A percentile compares a stretch with the other conserved stretches of the same genome.
Evolutionary conservation across 306 rosid genomes (phyloP).

Genomic region (Malus sieversii): DNA sequence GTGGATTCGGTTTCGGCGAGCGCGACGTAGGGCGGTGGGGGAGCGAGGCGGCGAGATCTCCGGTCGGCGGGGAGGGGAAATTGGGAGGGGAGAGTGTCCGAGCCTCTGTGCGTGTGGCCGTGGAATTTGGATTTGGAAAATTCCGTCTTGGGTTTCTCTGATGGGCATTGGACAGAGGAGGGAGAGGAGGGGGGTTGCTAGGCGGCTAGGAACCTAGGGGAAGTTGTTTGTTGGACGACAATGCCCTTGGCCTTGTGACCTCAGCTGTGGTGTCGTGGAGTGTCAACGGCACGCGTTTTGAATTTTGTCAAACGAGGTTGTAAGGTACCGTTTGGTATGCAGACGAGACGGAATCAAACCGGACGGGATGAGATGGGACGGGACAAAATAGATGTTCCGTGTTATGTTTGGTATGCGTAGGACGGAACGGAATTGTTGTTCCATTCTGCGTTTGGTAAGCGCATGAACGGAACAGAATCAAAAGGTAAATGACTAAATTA

Average conservation of each 20-base stretch:
- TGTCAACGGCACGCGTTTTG: neutral
- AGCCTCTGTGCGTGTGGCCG: neutral
- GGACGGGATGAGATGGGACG: too few species aligned
- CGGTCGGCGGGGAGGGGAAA: neutral
- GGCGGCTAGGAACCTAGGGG: neutral
- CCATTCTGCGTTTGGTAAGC: too few species aligned
- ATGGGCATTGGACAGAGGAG: neutral
- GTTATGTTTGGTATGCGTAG: too few species aligned
- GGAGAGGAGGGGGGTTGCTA: neutral
- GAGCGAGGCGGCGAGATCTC: neutral
- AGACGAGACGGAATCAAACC: too few species aligned
- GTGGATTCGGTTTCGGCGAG: neutral
- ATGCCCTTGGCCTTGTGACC: neutral
- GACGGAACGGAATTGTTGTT: too few species aligned
- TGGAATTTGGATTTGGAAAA: neutral
- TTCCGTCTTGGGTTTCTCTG: conserved; percentile 6
- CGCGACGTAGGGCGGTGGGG: neutral
- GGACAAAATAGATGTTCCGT: too few species aligned
- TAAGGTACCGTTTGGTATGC: too few species aligned
- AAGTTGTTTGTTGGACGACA: neutral
- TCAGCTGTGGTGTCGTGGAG: neutral
- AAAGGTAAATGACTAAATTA: too few species aligned
- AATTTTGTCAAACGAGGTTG: neutral
- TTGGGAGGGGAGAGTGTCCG: neutral
- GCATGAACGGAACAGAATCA: too few species aligned